These are phyloP conservation scores for Cochlearia excelsa DNA, from an alignment of 345 rosid genomes.

Conservation along the genomic window DNA sequence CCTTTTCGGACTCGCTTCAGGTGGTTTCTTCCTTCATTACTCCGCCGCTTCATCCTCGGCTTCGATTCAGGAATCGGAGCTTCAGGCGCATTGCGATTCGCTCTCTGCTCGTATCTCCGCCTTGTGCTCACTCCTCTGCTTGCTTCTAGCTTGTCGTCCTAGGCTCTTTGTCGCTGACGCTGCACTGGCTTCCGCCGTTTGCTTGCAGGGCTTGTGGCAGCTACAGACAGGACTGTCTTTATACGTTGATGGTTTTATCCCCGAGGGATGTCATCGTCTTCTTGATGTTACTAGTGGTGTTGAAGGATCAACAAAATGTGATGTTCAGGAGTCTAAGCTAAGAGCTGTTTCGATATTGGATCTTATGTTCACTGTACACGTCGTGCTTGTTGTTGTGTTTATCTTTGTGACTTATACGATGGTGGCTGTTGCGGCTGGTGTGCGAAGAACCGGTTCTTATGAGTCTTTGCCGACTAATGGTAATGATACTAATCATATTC, in stretches of 20 bases:
- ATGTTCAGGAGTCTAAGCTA: conserved; percentile 63
- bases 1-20: conserved; percentile 79
- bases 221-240: conserved; percentile 86
- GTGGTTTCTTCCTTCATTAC: conserved; percentile 69
- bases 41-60: conserved; percentile 60
- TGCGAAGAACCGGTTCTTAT: conserved; percentile 63
- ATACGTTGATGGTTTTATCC: conserved; percentile 80
- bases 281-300: conserved; percentile 73
- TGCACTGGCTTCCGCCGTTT: conserved; percentile 61
- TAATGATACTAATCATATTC: conserved; percentile 52
- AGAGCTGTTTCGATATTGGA: conserved; percentile 85
- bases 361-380: conserved; percentile 69
- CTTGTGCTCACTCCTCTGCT: conserved; percentile 54
- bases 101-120: conserved; percentile 66
- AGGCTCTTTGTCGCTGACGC: conserved; percentile 68
- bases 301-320: conserved; percentile 86
- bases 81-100: conserved; percentile 76
- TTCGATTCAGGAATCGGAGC: conserved; percentile 70
- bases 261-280: conserved; percentile 78
- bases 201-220: conserved; percentile 84
- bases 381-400: conserved; percentile 54
- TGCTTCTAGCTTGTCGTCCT: conserved; percentile 66
- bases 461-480: conserved; percentile 65
- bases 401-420: conserved; percentile 55
- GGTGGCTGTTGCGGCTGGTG: conserved; percentile 48